Conservation (phyloP, 768 basidiomycete genomes). For the Lentinula raphanica region DNA sequence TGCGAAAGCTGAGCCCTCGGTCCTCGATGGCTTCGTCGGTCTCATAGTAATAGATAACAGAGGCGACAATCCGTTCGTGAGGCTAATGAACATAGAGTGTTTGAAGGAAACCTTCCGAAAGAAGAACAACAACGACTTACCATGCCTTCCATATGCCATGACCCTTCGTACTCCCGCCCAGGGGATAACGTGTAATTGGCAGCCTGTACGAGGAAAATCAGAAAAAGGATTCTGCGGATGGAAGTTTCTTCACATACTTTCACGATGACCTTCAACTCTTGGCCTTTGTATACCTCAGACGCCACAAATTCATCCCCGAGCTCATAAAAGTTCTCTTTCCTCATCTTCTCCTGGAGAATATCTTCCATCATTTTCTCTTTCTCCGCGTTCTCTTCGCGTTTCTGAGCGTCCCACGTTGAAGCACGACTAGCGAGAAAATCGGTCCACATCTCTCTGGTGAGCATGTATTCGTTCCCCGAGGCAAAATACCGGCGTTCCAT, state of each 20-base stretch:
- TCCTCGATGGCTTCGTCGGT: conserved; percentile 10
- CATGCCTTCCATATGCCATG: conserved; percentile 18
- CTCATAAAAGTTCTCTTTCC: neutral
- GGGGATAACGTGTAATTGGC: conserved; percentile 14
- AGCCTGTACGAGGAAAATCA: conserved; percentile 6
- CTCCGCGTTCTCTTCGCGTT: neutral
- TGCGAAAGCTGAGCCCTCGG: conserved; percentile 11
- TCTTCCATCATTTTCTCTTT: neutral
- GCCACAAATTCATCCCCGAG: neutral
- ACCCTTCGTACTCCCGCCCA: conserved; percentile 12
- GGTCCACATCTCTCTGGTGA: neutral
- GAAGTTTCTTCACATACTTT: no score
- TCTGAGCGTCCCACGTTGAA: neutral
- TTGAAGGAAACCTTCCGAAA: neutral
- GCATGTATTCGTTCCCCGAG: neutral
- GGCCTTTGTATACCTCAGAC: neutral
- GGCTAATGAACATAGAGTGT: conserved; percentile 2
- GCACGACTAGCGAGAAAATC: neutral
- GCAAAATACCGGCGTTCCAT: neutral
- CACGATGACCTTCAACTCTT: conserved; percentile 8
- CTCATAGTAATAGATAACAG: conserved; percentile 14
- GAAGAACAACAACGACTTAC: neutral
- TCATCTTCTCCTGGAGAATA: neutral
- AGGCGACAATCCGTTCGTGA: conserved; percentile 14
- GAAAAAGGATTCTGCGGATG: no score